Conservation (phyloP, 139 green algal species). For the Chlamydomonas sp. region DNA sequence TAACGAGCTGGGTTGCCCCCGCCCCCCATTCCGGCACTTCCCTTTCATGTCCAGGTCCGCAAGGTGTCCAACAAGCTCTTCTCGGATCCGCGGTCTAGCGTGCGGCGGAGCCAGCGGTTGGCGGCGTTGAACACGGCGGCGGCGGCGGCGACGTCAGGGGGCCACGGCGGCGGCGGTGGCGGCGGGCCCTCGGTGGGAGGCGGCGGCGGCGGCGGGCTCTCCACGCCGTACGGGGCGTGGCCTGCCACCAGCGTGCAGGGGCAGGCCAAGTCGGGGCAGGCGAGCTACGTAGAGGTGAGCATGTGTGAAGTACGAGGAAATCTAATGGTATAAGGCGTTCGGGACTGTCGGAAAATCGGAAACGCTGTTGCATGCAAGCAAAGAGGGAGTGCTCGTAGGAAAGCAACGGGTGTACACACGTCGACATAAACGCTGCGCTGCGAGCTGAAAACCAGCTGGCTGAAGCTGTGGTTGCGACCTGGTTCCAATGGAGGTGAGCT, state of each 20-base stretch:
- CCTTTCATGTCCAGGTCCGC: slow-evolving; percentile 1
- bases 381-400: background rate
- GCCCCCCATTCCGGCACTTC: background rate
- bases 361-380: background rate
- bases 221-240: background rate
- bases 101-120: slow-evolving; percentile 26
- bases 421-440: no score
- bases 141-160: background rate
- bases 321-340: no score
- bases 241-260: background rate
- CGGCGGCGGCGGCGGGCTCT: background rate
- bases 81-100: background rate
- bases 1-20: background rate
- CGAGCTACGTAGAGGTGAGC: slow-evolving; percentile 29
- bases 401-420: no score
- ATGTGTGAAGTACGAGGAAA: background rate
- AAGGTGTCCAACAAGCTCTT: slow-evolving; percentile 42
- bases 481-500: no score
- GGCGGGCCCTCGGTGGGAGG: background rate
- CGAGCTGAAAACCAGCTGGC: no score
- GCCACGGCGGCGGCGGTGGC: background rate
- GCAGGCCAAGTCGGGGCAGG: slow-evolving; percentile 32
- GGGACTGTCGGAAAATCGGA: background rate
- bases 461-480: no score
- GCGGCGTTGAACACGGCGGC: slow-evolving; percentile 14